Conservation (phyloP, 495 filamentous ascomycete species). For the Astrothelium subdiscretum region DNA sequence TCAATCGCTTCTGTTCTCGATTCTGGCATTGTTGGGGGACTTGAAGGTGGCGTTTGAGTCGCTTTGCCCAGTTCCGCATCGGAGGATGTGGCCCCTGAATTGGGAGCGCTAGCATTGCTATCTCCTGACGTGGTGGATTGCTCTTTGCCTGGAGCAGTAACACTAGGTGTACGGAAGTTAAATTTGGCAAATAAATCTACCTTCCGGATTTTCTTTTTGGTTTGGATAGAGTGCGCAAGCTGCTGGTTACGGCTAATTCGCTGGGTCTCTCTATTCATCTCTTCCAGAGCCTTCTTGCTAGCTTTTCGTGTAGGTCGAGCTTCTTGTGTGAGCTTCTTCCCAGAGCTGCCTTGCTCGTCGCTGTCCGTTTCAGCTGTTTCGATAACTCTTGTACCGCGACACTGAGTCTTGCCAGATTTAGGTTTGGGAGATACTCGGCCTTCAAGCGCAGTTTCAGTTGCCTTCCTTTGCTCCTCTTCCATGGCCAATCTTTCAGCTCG, state of each 20-base stretch:
- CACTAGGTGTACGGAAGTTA: conserved; percentile 42
- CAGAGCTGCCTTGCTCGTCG: conserved; percentile 42
- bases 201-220: conserved; percentile 85
- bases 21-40: conserved; percentile 10
- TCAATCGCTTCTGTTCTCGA: neutral
- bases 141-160: neutral
- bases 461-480: conserved; percentile 9
- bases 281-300: conserved; percentile 91
- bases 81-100: conserved; percentile 27
- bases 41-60: conserved; percentile 37
- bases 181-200: conserved; percentile 74
- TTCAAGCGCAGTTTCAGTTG: neutral
- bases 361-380: conserved; percentile 25
- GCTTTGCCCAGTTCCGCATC: conserved; percentile 34
- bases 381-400: neutral
- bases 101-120: neutral
- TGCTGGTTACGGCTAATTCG: conserved; percentile 82
- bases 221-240: conserved; percentile 76
- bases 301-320: conserved; percentile 68
- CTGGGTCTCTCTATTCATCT: conserved; percentile 88
- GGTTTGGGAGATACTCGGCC: conserved; percentile 1
- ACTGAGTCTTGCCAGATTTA: neutral
- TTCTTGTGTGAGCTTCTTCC: conserved; percentile 48
- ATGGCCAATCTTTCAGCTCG: conserved; percentile 12
- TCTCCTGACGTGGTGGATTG: neutral